A percentile compares a stretch with the other conserved stretches of the same genome.
Conservation (phyloP, 2,329 filamentous ascomycete species). For the Penicillium sp. region DNA sequence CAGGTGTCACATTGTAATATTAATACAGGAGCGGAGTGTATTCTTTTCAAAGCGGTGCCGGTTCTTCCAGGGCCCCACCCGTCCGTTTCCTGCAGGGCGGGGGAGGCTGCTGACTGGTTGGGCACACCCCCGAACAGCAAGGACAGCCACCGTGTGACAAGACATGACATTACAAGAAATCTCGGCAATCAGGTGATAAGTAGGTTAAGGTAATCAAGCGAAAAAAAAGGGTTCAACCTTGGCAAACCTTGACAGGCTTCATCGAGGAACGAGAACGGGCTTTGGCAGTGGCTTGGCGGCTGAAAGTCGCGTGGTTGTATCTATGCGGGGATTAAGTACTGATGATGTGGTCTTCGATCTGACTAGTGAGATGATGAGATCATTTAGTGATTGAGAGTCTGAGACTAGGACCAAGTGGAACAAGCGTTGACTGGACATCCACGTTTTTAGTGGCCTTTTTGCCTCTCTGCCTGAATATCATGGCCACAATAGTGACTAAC, state of each 20-base stretch:
- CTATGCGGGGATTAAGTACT: not conserved
- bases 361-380: not conserved
- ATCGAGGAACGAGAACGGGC: not conserved
- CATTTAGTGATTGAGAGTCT: not conserved
- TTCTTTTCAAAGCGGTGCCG: not conserved
- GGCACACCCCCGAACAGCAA: not conserved
- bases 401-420: not conserved
- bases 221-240: not conserved
- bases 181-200: not conserved
- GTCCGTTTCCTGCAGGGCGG: not conserved
- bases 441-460: not conserved
- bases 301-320: not conserved
- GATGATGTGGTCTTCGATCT: not conserved
- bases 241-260: not conserved
- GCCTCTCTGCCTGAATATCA: not conserved
- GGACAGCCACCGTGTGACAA: not conserved
- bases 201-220: not conserved
- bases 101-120: slow-evolving; percentile 1
- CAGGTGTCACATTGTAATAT: not conserved
- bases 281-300: not conserved
- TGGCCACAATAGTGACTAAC: not conserved
- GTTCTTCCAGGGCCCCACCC: not conserved
- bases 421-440: not conserved
- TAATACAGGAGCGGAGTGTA: not conserved
- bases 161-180: not conserved